Base-by-base conservation (phyloP, 805 yeast genomes). In the Metschnikowia anglica region DNA sequence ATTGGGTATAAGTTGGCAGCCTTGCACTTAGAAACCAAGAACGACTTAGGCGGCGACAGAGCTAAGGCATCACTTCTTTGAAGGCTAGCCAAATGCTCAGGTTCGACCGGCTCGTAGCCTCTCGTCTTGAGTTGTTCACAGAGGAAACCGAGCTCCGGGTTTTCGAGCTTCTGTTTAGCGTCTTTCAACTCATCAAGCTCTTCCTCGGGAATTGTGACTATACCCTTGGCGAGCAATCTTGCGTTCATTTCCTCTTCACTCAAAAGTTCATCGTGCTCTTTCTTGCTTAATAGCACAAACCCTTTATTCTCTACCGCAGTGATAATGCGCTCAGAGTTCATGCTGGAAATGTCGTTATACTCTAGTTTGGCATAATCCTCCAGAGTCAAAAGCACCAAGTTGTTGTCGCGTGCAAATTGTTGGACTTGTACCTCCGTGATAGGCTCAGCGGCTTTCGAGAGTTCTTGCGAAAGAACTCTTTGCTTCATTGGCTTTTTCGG, bases 211-310 rank as follows among this genome's bases (percentile, higher is more conserved):
- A 70, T 41, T 2, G 69, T 59, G 2, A 65, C 63, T 25, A 70
- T 53, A 1, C 74, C 73, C 35, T 51, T 58, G 3, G 58, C 43
- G 26, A 49, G 49, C 25, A 70, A 53, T 36, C 51, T 60, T 25
- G 52, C 53, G 39, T 53, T 54, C 74, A 70, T 68, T 36, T 62
- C 66, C 13, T 58, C 51, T 44, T 68, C 74, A 43, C 58, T 59
- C 20, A 56, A 16, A 20, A 68, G 58, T 2, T 47, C 51, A 10
- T 56, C 55, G 39, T 65, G 60, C 30, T 66, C 66, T n/a, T 52
- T 34, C 30, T 52, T 46, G 15, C 55, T 54, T 19, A 70, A 37
- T 13, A 66, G 38, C 11, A 62, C 61, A 33, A 48, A 58, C 8
- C 69, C 72, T 42, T 53, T 59, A 11, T 47, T 49, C 23, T 59